Percentiles rank a stretch among this genome's conserved stretches.
Conservation (phyloP, 2,329 filamentous ascomycete species). For the Juglanconis sp. region DNA sequence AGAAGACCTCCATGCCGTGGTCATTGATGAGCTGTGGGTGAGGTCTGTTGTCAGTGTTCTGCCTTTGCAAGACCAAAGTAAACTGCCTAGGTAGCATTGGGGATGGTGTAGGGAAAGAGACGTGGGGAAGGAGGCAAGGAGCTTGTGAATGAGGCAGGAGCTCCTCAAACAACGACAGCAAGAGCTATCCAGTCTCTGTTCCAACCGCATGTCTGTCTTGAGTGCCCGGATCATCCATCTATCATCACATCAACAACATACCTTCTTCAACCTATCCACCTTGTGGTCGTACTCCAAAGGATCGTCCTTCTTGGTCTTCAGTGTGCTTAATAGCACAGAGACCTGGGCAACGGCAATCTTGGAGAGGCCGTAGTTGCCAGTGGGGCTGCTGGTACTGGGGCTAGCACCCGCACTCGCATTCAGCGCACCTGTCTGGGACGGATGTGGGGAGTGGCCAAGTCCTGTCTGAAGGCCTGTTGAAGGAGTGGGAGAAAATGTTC, state of each 20-base stretch:
- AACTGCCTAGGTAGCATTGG: not conserved
- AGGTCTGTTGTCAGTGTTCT: not conserved
- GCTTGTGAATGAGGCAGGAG: not conserved
- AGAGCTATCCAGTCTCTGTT: not conserved
- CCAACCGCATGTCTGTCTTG: not conserved
- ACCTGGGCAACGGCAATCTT: conserved; percentile 96
- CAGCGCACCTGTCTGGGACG: conserved; percentile 53
- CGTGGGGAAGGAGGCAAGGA: not conserved
- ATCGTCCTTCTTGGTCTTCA: conserved; percentile 88
- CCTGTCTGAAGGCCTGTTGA: conserved; percentile 56
- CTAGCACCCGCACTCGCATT: conserved; percentile 53
- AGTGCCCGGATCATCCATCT: not conserved
- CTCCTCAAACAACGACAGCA: not conserved
- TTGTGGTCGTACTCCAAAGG: conserved; percentile 89
- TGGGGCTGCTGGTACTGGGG: conserved; percentile 61
- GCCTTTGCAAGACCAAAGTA: too few relatives aligned
- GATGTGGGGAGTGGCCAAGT: conserved; percentile 53
- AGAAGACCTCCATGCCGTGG: conserved; percentile 98
- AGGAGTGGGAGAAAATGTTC: conserved; percentile 63
- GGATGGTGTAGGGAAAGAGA: too few relatives aligned
- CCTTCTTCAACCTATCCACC: conserved; percentile 87
- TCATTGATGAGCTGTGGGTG: conserved; percentile 80
- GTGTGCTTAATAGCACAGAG: conserved; percentile 86
- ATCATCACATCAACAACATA: conserved; percentile 40
- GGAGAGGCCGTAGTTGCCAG: conserved; percentile 65